These are phyloP conservation scores for Xanthoconium separans DNA, from an alignment of 1,284 basidiomycete species.

Conservation along the genomic window DNA sequence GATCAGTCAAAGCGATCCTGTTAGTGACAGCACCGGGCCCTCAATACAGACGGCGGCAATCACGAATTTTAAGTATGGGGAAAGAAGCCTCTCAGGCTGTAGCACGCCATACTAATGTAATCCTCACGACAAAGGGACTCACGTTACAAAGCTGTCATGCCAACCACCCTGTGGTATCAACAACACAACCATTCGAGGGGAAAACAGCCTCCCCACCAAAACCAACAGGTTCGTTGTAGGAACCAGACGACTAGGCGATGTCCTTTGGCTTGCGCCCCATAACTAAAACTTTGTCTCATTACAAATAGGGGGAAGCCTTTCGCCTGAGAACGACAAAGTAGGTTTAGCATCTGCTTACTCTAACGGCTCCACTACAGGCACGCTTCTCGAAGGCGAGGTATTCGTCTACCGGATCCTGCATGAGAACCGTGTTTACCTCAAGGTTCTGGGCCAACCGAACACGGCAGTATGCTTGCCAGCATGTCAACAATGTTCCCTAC, in stretches of 20 bases:
- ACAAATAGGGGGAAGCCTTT: background rate
- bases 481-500: constrained; percentile 12
- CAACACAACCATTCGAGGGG: background rate
- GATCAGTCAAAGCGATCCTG: background rate
- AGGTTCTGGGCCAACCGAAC: constrained; percentile 22
- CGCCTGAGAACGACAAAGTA: constrained; percentile 16
- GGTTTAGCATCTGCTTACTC: constrained; percentile 3
- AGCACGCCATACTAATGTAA: constrained; percentile 4
- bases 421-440: constrained; percentile 15
- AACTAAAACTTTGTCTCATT: background rate
- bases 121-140: background rate
- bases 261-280: background rate
- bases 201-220: background rate
- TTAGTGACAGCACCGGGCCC: background rate
- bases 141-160: background rate
- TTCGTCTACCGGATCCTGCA: constrained; percentile 23
- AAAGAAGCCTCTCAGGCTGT: background rate
- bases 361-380: constrained; percentile 6
- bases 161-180: background rate
- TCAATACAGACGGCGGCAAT: background rate
- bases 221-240: background rate
- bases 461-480: constrained; percentile 10
- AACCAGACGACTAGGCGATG: background rate
- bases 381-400: constrained; percentile 5
- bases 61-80: background rate